Evolutionary conservation across 75 land plant species (phyloP).

Genomic region (Pinus tabuliformis): DNA sequence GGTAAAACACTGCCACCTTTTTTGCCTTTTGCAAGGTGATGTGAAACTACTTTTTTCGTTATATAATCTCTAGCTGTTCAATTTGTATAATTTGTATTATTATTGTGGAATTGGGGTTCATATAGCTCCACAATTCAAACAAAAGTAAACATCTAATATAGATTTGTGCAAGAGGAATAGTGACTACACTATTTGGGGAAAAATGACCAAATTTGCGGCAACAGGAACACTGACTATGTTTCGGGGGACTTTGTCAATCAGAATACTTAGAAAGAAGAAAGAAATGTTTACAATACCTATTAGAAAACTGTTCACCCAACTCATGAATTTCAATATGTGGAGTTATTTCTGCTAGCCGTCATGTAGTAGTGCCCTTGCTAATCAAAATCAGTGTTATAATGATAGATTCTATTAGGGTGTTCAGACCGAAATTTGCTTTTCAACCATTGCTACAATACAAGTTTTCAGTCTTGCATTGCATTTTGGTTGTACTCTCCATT

Average conservation of each 20-base stretch:
- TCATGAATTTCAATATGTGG: too few relatives aligned
- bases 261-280: neutral
- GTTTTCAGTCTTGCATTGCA: neutral
- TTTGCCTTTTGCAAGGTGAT: neutral
- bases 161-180: too few relatives aligned
- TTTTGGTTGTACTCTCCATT: neutral
- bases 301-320: too few relatives aligned
- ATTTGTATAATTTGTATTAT: neutral
- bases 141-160: neutral
- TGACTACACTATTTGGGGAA: neutral
- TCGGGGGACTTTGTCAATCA: neutral
- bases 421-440: neutral
- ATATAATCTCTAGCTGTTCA: neutral
- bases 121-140: neutral
- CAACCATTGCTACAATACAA: neutral
- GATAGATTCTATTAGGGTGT: neutral
- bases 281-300: too few relatives aligned
- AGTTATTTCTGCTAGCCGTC: too few relatives aligned
- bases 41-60: neutral
- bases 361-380: too few relatives aligned
- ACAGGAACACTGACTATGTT: neutral
- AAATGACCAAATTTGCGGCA: neutral
- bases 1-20: constrained; percentile 37
- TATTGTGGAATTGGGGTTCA: neutral
- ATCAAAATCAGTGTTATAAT: too few relatives aligned